phyloP scores from a whole-genome alignment of 768 basidiomycete genomes.

The Leccinum longicurvipes region DNA sequence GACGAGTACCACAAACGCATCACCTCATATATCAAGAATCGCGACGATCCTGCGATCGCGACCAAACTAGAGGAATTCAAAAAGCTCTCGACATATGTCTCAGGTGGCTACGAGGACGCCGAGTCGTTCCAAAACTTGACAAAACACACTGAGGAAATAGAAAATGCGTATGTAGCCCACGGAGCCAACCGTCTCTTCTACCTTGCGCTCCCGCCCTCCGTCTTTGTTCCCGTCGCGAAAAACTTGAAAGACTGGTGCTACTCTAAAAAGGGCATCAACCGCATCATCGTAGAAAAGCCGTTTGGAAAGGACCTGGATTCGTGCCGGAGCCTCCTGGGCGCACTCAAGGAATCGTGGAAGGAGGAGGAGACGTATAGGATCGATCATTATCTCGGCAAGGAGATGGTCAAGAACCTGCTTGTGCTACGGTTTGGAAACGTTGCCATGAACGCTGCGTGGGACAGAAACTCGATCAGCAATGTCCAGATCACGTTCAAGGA shows the following conservation, averaged over 20 bases:
- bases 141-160: conserved; percentile 73
- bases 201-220: conserved; percentile 94
- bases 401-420: conserved; percentile 99
- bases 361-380: conserved; percentile 99
- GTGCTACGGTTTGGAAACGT: conserved; percentile 95
- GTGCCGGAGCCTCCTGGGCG: conserved; percentile 69
- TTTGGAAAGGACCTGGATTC: conserved; percentile 94
- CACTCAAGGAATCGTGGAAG: conserved; percentile 83
- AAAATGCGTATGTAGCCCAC: conserved; percentile 60
- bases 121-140: conserved; percentile 75
- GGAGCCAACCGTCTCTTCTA: conserved; percentile 88
- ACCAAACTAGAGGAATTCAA: conserved; percentile 82
- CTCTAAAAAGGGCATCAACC: conserved; percentile 66
- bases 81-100: conserved; percentile 70
- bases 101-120: conserved; percentile 86
- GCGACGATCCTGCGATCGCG: conserved; percentile 54
- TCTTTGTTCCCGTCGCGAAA: conserved; percentile 87
- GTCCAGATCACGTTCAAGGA: conserved; percentile 99
- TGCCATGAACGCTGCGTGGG: conserved; percentile 85
- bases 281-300: conserved; percentile 97
- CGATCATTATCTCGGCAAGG: conserved; percentile 99
- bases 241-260: conserved; percentile 85
- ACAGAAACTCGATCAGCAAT: conserved; percentile 93
- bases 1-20: conserved; percentile 82
- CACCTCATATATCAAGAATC: conserved; percentile 81